Evolutionary conservation across 345 rosid species (phyloP), one percentile per base, ranked within the genome.

Genomic region (Anastatica hierochuntica): DNA sequence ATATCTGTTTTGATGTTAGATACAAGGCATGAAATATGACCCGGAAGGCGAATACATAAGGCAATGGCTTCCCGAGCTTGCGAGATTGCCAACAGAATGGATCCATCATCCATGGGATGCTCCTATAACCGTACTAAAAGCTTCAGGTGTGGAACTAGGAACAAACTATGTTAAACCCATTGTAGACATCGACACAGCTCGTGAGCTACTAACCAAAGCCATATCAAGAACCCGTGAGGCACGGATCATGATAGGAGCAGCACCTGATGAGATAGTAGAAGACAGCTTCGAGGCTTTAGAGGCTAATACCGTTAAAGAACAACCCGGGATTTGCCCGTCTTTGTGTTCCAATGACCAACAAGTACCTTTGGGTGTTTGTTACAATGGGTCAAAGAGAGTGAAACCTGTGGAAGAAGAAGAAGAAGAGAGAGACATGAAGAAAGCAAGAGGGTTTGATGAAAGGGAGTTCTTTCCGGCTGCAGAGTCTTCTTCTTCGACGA

Each of bases 21-120:
- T 82, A 65, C 96, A 84, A 79, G 98, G 96, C 35, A 74, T 71
- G 11, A 80, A 77, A 53, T 84, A 53, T 26, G 96, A 90, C 36
- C 79, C 95, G 0, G 87, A 90, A 60, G 96, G 98, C 11, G 95
- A 90, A 18, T 86, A 84, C 45, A 79, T 84, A 29, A 73, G 98
- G 62, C 89, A 74, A 21, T 90, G 98, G 98, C 76, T 90, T 38
- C 96, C 98, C 0, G 98, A 86, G 78, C 79, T 90, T 3, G 82
- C 92, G 40, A 81, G 98, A 62, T 64, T 90, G 72, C 97, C 95
- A 4, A 72, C 87, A 1, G 90, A 79, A 45, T 90, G 97, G 97
- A 86, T 86, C 53, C 97, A 84, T 73, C 90, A 84, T 75, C 94
- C 96, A 8, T 84, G 96, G 96, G 94, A 84, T 14, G 94, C 94